Percentiles rank a stretch among this genome's conserved stretches.
Evolutionary conservation across 441 rosid genomes (phyloP).

Genomic region (Populus hybrid): DNA sequence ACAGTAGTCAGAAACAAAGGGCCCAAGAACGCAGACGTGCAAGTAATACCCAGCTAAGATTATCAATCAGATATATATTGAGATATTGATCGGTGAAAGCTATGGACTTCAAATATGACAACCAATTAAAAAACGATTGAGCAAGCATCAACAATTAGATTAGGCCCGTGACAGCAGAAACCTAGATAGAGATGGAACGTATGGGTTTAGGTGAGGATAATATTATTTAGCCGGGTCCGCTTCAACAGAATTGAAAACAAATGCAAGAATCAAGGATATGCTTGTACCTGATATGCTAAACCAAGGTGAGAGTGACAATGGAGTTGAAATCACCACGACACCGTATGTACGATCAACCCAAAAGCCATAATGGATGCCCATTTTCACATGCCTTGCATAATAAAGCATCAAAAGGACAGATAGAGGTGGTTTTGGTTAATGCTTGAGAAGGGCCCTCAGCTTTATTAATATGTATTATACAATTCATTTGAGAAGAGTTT

Average conservation of each 20-base stretch:
- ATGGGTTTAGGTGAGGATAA: conserved; percentile 5
- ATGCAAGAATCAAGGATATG: conserved; percentile 25
- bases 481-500: conserved; percentile 12
- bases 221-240: conserved; percentile 28
- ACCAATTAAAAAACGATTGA: conserved; percentile 23
- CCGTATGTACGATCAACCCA: conserved; percentile 34
- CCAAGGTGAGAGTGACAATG: conserved; percentile 31
- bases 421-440: conserved; percentile 9
- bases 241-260: conserved; percentile 6
- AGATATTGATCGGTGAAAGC: conserved; percentile 5
- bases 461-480: conserved; percentile 9
- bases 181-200: conserved; percentile 23
- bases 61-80: conserved; percentile 7
- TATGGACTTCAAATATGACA: conserved; percentile 3
- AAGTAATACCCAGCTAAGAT: conserved; percentile 1
- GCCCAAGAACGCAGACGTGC: conserved; percentile 19
- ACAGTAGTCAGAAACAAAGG: conserved; percentile 16
- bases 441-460: conserved; percentile 29
- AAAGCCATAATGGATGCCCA: conserved; percentile 40
- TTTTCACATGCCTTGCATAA: conserved; percentile 12
- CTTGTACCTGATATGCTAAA: conserved; percentile 28
- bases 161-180: conserved; percentile 30
- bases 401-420: conserved; percentile 26
- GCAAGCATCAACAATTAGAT: conserved; percentile 25
- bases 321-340: conserved; percentile 45